Conservation (phyloP, 768 basidiomycete species). For the Trametes sanguinea region DNA sequence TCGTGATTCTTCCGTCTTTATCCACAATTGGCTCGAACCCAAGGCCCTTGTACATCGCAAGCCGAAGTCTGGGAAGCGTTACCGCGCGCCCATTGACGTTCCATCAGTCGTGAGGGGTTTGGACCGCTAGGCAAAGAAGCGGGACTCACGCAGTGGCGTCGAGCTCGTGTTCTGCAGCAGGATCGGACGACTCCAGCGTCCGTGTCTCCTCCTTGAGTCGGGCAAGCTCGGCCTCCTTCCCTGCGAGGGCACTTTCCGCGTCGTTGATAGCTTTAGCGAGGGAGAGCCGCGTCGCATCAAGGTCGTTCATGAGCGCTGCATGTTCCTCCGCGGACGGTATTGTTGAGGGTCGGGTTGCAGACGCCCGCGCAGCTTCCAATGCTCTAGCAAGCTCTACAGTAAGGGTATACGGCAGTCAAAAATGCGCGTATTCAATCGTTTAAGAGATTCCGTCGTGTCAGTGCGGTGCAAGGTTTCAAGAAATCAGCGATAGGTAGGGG, state of each 20-base stretch:
- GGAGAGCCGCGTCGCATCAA: conserved; percentile 63
- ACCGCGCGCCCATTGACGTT: too few species aligned
- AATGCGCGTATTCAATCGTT: too few species aligned
- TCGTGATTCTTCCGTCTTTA: conserved; percentile 49
- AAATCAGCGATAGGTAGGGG: too few species aligned
- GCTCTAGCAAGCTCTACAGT: conserved; percentile 59
- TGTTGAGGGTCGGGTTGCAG: conserved; percentile 66
- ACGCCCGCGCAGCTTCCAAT: conserved; percentile 69
- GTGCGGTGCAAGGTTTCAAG: too few species aligned
- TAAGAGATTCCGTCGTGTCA: too few species aligned
- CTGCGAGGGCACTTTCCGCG: conserved; percentile 61
- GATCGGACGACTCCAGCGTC: conserved; percentile 66
- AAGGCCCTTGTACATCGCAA: conserved; percentile 68
- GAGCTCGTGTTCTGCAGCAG: conserved; percentile 71
- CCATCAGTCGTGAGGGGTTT: neutral
- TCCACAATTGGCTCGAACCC: conserved; percentile 71
- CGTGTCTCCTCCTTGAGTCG: conserved; percentile 65
- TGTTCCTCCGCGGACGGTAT: conserved; percentile 72
- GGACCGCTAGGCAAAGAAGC: neutral
- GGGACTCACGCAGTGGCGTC: conserved; percentile 64
- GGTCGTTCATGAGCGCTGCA: conserved; percentile 58
- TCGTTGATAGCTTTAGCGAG: conserved; percentile 77
- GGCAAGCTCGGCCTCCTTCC: conserved; percentile 71
- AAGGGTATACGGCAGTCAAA: too few species aligned
- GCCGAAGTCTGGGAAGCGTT: conserved; percentile 50